phyloP scores from a whole-genome alignment of 192 early-diverging fungal genomes.

The Backusella tarrabulga region DNA sequence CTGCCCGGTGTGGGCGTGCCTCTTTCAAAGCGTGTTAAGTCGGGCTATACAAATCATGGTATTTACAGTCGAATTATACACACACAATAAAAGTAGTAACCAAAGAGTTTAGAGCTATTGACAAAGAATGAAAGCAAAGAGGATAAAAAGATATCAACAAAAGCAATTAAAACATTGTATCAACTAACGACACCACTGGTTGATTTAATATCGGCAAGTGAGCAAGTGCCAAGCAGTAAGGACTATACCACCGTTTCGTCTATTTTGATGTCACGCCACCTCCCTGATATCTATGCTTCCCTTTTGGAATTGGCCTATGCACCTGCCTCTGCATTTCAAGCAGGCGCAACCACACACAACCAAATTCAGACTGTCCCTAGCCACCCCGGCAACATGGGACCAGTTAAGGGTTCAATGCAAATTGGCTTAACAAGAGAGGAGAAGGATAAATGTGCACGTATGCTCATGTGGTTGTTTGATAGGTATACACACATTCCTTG shows the following conservation, averaged over 20 bases:
- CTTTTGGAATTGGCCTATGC: constrained; percentile 69
- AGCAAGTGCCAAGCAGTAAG: constrained; percentile 5
- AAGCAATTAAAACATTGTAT: background rate
- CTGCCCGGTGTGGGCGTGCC: constrained; percentile 68
- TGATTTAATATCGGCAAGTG: constrained; percentile 9
- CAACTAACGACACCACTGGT: constrained; percentile 6
- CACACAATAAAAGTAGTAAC: background rate
- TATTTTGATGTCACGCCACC: constrained; percentile 52
- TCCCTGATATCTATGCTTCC: constrained; percentile 64
- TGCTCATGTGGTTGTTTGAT: constrained; percentile 43
- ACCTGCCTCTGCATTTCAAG: constrained; percentile 44
- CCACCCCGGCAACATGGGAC: constrained; percentile 8
- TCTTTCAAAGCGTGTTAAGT: constrained; percentile 57
- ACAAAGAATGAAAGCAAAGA: constrained; percentile 17
- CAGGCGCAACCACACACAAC: background rate
- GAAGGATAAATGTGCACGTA: constrained; percentile 41
- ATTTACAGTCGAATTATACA: background rate
- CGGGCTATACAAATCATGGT: constrained; percentile 50
- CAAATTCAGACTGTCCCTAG: background rate
- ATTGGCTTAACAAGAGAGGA: constrained; percentile 13
- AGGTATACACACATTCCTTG: constrained; percentile 12
- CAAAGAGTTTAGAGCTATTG: background rate
- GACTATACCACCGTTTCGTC: constrained; percentile 55
- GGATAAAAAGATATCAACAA: background rate
- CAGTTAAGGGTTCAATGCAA: background rate